Evolutionary conservation across 2,329 filamentous ascomycete species (phyloP).

Genomic region (Nemania serpens): DNA sequence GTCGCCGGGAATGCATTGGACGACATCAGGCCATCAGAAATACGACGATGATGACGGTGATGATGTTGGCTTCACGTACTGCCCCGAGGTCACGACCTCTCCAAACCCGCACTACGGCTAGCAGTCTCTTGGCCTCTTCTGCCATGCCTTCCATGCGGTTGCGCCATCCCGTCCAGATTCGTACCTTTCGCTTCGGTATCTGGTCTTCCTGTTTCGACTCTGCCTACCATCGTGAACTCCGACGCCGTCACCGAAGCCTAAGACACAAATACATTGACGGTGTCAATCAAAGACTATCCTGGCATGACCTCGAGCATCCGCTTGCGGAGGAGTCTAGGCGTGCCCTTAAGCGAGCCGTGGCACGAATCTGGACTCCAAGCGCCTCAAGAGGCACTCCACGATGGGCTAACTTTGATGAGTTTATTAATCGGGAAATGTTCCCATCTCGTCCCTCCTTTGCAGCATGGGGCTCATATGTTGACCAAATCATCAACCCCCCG

Average conservation of each 20-base stretch:
- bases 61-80: conserved; percentile 41
- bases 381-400: conserved; percentile 37
- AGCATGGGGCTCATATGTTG: conserved; percentile 27
- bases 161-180: conserved; percentile 46
- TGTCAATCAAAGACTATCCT: conserved; percentile 50
- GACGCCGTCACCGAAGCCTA: conserved; percentile 49
- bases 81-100: conserved; percentile 37
- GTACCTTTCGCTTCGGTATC: conserved; percentile 54
- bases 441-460: conserved; percentile 4
- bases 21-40: conserved; percentile 26
- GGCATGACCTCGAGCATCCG: conserved; percentile 47
- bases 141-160: conserved; percentile 11
- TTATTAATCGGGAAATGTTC: conserved; percentile 47
- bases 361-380: conserved; percentile 46
- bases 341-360: conserved; percentile 49
- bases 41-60: conserved; percentile 39
- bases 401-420: conserved; percentile 44
- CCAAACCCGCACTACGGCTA: conserved; percentile 27
- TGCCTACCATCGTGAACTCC: conserved; percentile 48
- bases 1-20: conserved; percentile 20
- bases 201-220: conserved; percentile 52
- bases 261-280: conserved; percentile 54
- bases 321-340: conserved; percentile 43
- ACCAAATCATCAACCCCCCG: conserved; percentile 24
- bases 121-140: conserved; percentile 26